These are phyloP conservation scores for Aspergillus homomorphus DNA, from an alignment of 495 filamentous ascomycete species.

Conservation along the genomic window DNA sequence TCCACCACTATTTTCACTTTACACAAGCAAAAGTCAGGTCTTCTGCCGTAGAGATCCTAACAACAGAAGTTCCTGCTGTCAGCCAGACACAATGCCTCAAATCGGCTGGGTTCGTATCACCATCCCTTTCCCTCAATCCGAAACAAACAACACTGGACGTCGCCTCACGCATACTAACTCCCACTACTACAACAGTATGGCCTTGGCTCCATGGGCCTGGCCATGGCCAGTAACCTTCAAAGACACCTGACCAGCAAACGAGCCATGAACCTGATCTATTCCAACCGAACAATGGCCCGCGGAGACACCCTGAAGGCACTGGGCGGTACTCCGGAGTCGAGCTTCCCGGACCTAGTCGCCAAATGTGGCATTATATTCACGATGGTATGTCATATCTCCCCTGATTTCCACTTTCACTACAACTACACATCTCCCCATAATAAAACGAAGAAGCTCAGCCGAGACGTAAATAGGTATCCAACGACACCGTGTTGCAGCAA, in stretches of 20 bases:
- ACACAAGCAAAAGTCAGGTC: no score
- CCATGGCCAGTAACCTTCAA: slow-evolving; percentile 49
- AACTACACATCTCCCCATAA: background rate
- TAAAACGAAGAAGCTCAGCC: background rate
- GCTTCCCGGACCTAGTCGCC: slow-evolving; percentile 35
- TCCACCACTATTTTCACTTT: no score
- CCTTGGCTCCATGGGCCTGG: slow-evolving; percentile 49
- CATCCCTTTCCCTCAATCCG: background rate
- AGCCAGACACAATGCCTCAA: slow-evolving; percentile 33
- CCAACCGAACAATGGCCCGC: slow-evolving; percentile 45
- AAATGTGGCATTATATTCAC: slow-evolving; percentile 46
- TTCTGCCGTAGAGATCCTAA: no score
- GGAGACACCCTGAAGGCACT: slow-evolving; percentile 34
- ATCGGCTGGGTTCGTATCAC: slow-evolving; percentile 37
- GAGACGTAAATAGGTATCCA: slow-evolving; percentile 35
- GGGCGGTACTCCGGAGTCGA: slow-evolving; percentile 33
- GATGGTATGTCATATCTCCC: slow-evolving; percentile 28
- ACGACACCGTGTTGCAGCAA: slow-evolving; percentile 39
- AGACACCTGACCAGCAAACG: slow-evolving; percentile 40
- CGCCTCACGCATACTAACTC: slow-evolving; percentile 13
- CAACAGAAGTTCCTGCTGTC: no score
- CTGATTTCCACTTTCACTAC: background rate
- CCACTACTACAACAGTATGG: slow-evolving; percentile 31
- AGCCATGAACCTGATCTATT: slow-evolving; percentile 36
- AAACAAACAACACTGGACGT: background rate